Evolutionary conservation across 345 rosid genomes (phyloP).

Genomic region (Eucalyptus victrix): DNA sequence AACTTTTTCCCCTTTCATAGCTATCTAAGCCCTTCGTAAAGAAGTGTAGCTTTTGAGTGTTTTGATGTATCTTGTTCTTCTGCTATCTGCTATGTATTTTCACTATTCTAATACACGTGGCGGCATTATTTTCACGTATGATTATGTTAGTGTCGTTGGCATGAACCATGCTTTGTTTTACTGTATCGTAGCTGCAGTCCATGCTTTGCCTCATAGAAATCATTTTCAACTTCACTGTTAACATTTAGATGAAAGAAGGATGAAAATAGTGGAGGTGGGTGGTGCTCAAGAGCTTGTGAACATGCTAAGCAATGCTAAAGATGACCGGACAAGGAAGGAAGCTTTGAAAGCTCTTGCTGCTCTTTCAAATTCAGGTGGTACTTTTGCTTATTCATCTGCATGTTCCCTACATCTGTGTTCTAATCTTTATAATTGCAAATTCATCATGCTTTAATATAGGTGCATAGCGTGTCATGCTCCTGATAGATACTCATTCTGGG

Average conservation of each 20-base stretch:
- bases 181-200: neutral
- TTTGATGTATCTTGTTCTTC: neutral
- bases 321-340: conserved; percentile 69
- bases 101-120: neutral
- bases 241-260: conserved; percentile 66
- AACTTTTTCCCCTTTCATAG: neutral
- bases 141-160: neutral
- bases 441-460: neutral
- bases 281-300: conserved; percentile 71
- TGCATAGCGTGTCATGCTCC: neutral
- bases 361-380: conserved; percentile 49
- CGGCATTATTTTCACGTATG: neutral
- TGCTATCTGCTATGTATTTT: neutral
- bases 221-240: neutral
- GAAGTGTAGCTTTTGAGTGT: neutral
- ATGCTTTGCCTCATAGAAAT: neutral
- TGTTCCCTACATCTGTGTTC: neutral
- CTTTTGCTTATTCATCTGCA: neutral
- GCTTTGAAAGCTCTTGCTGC: conserved; percentile 76
- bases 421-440: neutral
- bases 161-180: neutral
- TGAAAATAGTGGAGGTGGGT: conserved; percentile 83
- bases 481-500: neutral
- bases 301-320: conserved; percentile 73
- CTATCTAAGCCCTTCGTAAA: neutral